Evolutionary conservation across 1,284 basidiomycete genomes (phyloP).

Genomic region (Mycocalia duriaeana): DNA sequence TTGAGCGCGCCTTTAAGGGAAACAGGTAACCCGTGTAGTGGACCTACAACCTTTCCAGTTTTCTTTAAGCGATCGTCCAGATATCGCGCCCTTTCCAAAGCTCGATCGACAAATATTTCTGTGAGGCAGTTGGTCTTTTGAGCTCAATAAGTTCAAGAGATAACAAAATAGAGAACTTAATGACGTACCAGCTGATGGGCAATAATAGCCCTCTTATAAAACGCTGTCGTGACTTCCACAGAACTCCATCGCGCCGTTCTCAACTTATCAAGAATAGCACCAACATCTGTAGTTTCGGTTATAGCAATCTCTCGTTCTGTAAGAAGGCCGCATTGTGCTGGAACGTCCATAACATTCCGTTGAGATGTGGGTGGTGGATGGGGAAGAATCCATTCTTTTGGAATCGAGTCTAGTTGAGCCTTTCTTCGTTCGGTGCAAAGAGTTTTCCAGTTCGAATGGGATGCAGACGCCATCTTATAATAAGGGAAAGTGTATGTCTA

Average conservation of each 20-base stretch:
- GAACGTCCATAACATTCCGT: conserved; percentile 33
- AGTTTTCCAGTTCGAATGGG: conserved; percentile 10
- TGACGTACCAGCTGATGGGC: conserved; percentile 73
- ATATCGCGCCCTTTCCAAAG: conserved; percentile 47
- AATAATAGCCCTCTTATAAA: conserved; percentile 71
- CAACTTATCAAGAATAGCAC: conserved; percentile 39
- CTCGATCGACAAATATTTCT: conserved; percentile 60
- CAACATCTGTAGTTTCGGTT: conserved; percentile 49
- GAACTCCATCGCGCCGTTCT: conserved; percentile 51
- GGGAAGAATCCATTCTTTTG: conserved; percentile 21
- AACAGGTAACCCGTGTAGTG: conserved; percentile 60
- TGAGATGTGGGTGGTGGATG: conserved; percentile 11
- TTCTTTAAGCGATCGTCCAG: conserved; percentile 48
- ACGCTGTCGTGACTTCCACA: conserved; percentile 64
- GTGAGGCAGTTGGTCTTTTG: conserved; percentile 42
- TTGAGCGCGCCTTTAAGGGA: conserved; percentile 41
- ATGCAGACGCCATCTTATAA: not conserved
- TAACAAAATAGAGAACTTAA: too few relatives aligned
- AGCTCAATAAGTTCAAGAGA: too few relatives aligned
- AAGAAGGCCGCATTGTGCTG: conserved; percentile 51
- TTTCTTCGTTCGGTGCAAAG: conserved; percentile 11
- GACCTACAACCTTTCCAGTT: conserved; percentile 48
- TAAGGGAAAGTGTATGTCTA: too few relatives aligned
- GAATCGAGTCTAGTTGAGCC: conserved; percentile 20
- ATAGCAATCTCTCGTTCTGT: conserved; percentile 53